Percentiles rank a stretch among this genome's conserved stretches.
Conservation (phyloP, 2,329 filamentous ascomycete species). For the Calycina herbarum region DNA sequence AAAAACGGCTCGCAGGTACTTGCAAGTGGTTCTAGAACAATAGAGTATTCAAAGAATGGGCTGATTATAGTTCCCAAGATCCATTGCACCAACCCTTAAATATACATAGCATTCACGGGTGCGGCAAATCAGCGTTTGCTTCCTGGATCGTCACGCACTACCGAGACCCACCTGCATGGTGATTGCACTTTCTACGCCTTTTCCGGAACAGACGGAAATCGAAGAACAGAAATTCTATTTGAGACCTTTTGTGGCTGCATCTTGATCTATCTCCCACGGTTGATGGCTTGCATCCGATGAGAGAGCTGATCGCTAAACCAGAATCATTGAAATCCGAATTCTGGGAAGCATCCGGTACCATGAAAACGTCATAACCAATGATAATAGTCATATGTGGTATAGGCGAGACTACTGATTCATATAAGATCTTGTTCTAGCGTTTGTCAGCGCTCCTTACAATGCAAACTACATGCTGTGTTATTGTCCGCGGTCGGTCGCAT, state of each 20-base stretch:
- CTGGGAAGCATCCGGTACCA: neutral
- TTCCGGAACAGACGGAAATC: neutral
- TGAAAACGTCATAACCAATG: neutral
- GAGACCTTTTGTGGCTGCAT: neutral
- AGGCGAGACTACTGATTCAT: neutral
- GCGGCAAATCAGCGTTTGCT: constrained; percentile 2
- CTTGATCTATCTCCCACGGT: neutral
- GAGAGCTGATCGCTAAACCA: neutral
- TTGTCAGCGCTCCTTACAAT: neutral
- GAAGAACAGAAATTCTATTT: neutral
- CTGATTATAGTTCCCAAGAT: neutral
- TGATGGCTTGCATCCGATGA: neutral
- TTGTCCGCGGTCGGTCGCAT: neutral
- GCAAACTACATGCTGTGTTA: neutral
- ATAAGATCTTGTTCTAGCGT: neutral
- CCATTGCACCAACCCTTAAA: neutral
- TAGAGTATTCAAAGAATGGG: neutral
- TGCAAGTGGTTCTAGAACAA: neutral
- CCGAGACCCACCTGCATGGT: neutral
- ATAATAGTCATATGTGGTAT: neutral
- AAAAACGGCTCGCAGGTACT: neutral
- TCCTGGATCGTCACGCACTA: neutral
- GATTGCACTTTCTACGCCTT: neutral
- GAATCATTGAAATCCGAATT: neutral
- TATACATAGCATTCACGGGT: neutral